Evolutionary conservation across 208 protist genomes (phyloP), one percentile per base, ranked within the genome.

Genomic region (Leishmania major): DNA sequence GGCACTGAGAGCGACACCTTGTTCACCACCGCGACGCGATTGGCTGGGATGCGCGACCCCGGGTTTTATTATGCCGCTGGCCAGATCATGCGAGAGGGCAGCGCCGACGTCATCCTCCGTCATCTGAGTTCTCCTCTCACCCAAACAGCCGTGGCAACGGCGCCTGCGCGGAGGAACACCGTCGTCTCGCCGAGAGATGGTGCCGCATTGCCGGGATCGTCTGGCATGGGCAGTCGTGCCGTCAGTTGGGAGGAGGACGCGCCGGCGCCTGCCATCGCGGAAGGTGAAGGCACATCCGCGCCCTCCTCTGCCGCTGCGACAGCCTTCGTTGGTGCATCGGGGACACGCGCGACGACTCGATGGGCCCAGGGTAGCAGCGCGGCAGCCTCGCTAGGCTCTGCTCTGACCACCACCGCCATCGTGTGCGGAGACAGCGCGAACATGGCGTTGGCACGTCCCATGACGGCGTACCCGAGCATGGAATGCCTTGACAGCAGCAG

Each of bases 161-260:
- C 75, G 11, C 55, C 37, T 28, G 75, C 40, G 53, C 10, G 49
- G n/a, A 79, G 15, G 60, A 53, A n/a, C 76, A 31, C 51, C 62
- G 25, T 37, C 28, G 45, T 51, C 49, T 25, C 49, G 51, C 31
- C 15, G 7, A 60, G 17, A 17, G 53, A 40, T 45, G 57, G 59
- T 28, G 77, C 7, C 62, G 45, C 45, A 22, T 19, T 78, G 28
- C 49, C 55, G 37, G 28, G 70, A 49, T 78, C 77, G 3, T 85
- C 73, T 51, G 75, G 75, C 19, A 77, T 59, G 60, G 77, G 72
- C 71, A 79, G 82, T 31, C 77, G 82, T 64, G 60, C 47, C 47
- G 77, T 79, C n/a, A 81, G 82, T 75, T 81, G 77, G 77, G 82
- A 85, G 40, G 81, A 51, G 0, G 77, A 81, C 37, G 57, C 59